phyloP scores from a whole-genome alignment of 1,284 basidiomycete genomes.

The Veloporphyrellus conicus region DNA sequence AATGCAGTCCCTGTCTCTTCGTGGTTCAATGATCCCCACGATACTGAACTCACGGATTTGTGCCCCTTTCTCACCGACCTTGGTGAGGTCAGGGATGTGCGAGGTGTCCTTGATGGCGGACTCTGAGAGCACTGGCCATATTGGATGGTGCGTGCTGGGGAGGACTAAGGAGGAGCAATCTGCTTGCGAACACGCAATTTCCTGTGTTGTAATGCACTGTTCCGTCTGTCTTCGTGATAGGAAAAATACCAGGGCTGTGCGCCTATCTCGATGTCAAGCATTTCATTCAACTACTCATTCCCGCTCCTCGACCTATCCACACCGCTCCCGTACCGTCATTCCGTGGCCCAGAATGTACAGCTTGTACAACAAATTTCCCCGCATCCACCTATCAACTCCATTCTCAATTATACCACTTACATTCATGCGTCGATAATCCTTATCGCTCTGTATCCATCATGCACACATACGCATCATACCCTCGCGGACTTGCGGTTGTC shows the following conservation, averaged over 20 bases:
- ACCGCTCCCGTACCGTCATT: slow-evolving; percentile 5
- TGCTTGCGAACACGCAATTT: slow-evolving; percentile 22
- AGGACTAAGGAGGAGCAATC: slow-evolving; percentile 16
- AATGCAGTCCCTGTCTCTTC: slow-evolving; percentile 98
- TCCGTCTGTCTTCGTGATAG: slow-evolving; percentile 31
- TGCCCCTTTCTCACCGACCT: slow-evolving; percentile 92
- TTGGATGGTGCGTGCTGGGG: slow-evolving; percentile 21
- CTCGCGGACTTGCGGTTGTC: slow-evolving; percentile 15
- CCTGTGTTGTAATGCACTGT: slow-evolving; percentile 31
- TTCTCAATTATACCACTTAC: slow-evolving; percentile 27
- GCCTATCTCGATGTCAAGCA: slow-evolving; percentile 19
- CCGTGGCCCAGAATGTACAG: slow-evolving; percentile 15
- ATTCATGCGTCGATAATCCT: slow-evolving; percentile 31
- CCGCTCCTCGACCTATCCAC: slow-evolving; percentile 3
- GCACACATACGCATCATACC: slow-evolving; percentile 30
- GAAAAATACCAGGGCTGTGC: slow-evolving; percentile 30
- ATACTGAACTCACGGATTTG: slow-evolving; percentile 93
- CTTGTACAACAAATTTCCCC: slow-evolving; percentile 23
- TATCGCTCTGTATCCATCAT: slow-evolving; percentile 38
- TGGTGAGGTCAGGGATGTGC: slow-evolving; percentile 80
- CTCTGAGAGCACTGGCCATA: slow-evolving; percentile 44
- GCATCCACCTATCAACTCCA: slow-evolving; percentile 9
- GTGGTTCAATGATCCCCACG: slow-evolving; percentile 99
- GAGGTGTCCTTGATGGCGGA: slow-evolving; percentile 85
- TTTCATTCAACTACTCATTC: slow-evolving; percentile 1